Evolutionary conservation across 768 basidiomycete genomes (phyloP).

Genomic region (Leccinum incarnatum): DNA sequence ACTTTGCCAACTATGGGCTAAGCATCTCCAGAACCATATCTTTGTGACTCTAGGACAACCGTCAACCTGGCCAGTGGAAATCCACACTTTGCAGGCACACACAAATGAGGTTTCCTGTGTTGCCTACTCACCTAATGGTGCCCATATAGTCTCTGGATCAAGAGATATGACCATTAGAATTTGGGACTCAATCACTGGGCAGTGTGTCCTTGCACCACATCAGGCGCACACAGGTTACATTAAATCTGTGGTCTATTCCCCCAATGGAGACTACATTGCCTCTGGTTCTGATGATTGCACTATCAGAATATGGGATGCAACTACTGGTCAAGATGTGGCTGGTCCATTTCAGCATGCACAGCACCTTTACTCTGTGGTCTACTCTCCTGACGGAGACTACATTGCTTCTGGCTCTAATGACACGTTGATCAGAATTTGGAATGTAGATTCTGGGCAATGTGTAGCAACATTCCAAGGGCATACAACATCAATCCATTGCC

Average conservation of each 20-base stretch:
- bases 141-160: constrained; percentile 28
- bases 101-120: constrained; percentile 10
- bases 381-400: constrained; percentile 19
- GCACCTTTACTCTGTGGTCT: constrained; percentile 5
- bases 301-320: constrained; percentile 23
- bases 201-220: constrained; percentile 7
- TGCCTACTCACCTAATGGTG: constrained; percentile 23
- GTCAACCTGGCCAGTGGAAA: constrained; percentile 17
- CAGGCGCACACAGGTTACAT: neutral
- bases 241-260: constrained; percentile 20
- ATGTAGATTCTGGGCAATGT: constrained; percentile 11
- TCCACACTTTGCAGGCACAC: constrained; percentile 16
- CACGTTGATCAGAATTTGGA: constrained; percentile 15
- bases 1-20: constrained; percentile 24
- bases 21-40: constrained; percentile 16
- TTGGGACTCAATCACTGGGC: constrained; percentile 18
- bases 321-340: constrained; percentile 10
- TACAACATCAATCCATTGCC: neutral
- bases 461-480: constrained; percentile 7
- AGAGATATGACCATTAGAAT: constrained; percentile 19
- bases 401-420: constrained; percentile 24
- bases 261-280: constrained; percentile 21
- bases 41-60: constrained; percentile 9
- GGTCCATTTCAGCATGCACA: constrained; percentile 12
- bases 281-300: constrained; percentile 14